Percentiles rank a stretch among this genome's conserved stretches.
phyloP scores from a whole-genome alignment of 2,329 filamentous ascomycete genomes.

The Alternaria sp. region DNA sequence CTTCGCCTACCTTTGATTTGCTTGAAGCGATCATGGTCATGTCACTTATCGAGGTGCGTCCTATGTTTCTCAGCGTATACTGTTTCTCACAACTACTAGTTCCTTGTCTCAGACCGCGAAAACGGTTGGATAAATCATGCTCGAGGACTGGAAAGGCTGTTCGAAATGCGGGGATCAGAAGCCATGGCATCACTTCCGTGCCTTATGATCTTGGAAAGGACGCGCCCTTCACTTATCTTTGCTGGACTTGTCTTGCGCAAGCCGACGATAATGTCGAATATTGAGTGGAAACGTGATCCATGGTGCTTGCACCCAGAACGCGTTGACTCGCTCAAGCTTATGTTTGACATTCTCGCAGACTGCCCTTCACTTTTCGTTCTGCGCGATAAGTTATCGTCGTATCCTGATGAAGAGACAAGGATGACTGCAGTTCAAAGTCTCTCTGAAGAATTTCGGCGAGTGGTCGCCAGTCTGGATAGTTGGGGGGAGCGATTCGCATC shows the following conservation, averaged over 20 bases:
- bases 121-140: conserved; percentile 11
- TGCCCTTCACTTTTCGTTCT: conserved; percentile 2
- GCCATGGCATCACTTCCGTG: conserved; percentile 5
- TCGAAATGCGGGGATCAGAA: conserved; percentile 5
- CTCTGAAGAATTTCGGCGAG: not conserved
- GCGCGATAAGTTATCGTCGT: not conserved
- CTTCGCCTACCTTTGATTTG: not conserved
- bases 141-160: conserved; percentile 4
- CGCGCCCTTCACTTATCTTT: conserved; percentile 1
- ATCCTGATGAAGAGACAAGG: not conserved
- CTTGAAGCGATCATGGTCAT: conserved; percentile 4
- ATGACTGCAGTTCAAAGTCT: not conserved
- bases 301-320: conserved; percentile 6
- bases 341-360: conserved; percentile 10
- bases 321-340: not conserved
- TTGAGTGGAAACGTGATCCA: not conserved
- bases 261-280: conserved; percentile 1
- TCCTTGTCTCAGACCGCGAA: conserved; percentile 3
- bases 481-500: not conserved
- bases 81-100: conserved; percentile 1
- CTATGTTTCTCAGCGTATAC: not conserved
- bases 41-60: not conserved
- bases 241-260: conserved; percentile 7
- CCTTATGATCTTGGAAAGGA: conserved; percentile 5
- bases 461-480: not conserved